Base-by-base conservation (phyloP, 2,329 filamentous ascomycete genomes). In the Phyllosticta capitalensis region DNA sequence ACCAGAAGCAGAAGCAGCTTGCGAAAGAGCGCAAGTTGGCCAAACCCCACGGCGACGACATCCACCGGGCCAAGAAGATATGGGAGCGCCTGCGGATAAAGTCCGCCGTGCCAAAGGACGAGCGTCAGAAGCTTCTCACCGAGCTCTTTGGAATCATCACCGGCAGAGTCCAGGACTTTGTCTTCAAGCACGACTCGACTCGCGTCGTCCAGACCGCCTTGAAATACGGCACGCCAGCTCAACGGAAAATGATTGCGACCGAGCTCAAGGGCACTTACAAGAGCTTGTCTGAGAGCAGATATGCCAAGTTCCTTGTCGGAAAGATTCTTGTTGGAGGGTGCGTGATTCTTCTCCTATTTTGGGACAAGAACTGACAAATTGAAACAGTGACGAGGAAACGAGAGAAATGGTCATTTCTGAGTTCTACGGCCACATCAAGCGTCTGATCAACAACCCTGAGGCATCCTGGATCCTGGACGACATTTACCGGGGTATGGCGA, bases 111-210 rank as follows among this genome's bases (percentile, higher is more conserved):
- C 88, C 91, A 49, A 85, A 87, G 67, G 89, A 95, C 48, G 92
- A 99, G 78, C 84, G 94, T 63, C 87, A 92, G 73, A 82, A 87
- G 71, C 82, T 99, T 49, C 88, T 97, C 54, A 83, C 86, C 62
- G 92, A 99, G 77, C 82, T 99, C 24, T 97, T 95, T 73, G 81
- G 82, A 60, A 95, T 99, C 69, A 89, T 96, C 67, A 94, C 89
- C 22, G 92, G 92, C 57, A 85, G 89, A 61, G 88, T 97, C 67
- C 90, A 90, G 74, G 94, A 97, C 63, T 96, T 97, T 66, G 92
- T 96, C 20, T 89, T 99, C 77, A 99, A 99, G 82, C 94, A 99
- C 74, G 94, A 99, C 72, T 90, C 91, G 38, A 92, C 96, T n/a
- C 84, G 94, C 66, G 91, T 96, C 50, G 88, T 99, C 24, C 94